phyloP scores from a whole-genome alignment of 768 basidiomycete genomes.

The Mycena metata region DNA sequence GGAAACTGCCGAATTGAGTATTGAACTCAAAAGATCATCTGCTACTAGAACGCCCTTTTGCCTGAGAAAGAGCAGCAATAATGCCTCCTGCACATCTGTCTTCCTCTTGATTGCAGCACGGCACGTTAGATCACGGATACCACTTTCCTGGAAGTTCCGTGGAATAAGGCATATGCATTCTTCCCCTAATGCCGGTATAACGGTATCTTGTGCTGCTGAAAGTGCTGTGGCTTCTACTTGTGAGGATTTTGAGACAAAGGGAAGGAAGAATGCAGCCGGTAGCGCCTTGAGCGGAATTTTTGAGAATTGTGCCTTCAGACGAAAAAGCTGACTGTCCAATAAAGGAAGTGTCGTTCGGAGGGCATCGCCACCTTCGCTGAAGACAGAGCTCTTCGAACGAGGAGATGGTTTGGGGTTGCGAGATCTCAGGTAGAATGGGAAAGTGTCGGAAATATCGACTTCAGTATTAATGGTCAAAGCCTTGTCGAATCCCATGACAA shows the following conservation, averaged over 20 bases:
- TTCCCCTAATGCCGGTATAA: conserved; percentile 9
- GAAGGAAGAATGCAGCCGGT: conserved; percentile 13
- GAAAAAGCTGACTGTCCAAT: conserved; percentile 1
- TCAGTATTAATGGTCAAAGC: no score
- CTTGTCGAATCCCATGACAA: conserved; percentile 15
- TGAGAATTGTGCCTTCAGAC: background rate
- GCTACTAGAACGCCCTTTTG: conserved; percentile 4
- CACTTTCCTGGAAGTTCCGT: conserved; percentile 4
- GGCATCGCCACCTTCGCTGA: conserved; percentile 5
- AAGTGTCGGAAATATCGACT: no score
- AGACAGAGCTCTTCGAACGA: conserved; percentile 14
- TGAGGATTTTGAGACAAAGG: conserved; percentile 8
- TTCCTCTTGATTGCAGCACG: conserved; percentile 12
- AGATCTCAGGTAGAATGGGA: no score
- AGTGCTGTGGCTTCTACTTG: conserved; percentile 6
- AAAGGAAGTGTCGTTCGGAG: conserved; percentile 10
- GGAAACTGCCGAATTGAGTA: conserved; percentile 9
- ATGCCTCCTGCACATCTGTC: conserved; percentile 10
- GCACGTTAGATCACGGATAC: conserved; percentile 7
- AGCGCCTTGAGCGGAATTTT: conserved; percentile 8
- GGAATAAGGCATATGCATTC: conserved; percentile 14
- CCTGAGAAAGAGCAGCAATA: conserved; percentile 13
- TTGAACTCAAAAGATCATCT: conserved; percentile 8
- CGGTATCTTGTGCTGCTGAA: background rate
- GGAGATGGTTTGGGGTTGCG: no score